Conservation (phyloP, 257 asterid species). For the Ilex aquifolium region DNA sequence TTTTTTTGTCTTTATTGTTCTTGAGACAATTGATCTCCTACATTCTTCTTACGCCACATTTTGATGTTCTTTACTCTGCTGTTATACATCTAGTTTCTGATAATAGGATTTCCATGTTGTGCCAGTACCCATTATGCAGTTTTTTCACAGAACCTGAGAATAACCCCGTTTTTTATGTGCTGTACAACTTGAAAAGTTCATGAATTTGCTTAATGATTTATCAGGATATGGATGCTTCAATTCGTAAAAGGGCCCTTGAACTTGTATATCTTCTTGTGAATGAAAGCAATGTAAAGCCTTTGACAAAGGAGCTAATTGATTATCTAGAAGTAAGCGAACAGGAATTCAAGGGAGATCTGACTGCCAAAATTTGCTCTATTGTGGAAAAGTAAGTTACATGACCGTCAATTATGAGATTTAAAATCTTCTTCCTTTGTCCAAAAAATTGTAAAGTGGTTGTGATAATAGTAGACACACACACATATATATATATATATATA, state of each 20-base stretch:
- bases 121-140: neutral
- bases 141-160: too few species aligned
- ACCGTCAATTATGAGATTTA: slow-evolving; percentile 2
- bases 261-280: slow-evolving; percentile 86
- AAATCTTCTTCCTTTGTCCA: neutral
- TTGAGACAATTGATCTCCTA: too few species aligned
- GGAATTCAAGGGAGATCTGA: slow-evolving; percentile 88
- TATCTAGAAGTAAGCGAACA: slow-evolving; percentile 85
- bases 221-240: slow-evolving; percentile 99
- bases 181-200: slow-evolving; percentile 6
- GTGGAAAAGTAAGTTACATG: slow-evolving; percentile 83
- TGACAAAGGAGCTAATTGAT: slow-evolving; percentile 89
- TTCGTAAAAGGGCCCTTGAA: slow-evolving; percentile 95
- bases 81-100: neutral
- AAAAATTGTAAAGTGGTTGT: too few species aligned
- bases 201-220: slow-evolving; percentile 17
- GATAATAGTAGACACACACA: too few species aligned
- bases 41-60: too few species aligned
- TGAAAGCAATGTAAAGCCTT: slow-evolving; percentile 79
- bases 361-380: slow-evolving; percentile 89
- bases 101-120: neutral
- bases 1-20: slow-evolving; percentile 5
- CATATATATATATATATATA: too few species aligned
- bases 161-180: neutral
- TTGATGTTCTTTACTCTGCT: neutral